Conservation (phyloP, 345 rosid species). For the Hibiscus tridactylites region DNA sequence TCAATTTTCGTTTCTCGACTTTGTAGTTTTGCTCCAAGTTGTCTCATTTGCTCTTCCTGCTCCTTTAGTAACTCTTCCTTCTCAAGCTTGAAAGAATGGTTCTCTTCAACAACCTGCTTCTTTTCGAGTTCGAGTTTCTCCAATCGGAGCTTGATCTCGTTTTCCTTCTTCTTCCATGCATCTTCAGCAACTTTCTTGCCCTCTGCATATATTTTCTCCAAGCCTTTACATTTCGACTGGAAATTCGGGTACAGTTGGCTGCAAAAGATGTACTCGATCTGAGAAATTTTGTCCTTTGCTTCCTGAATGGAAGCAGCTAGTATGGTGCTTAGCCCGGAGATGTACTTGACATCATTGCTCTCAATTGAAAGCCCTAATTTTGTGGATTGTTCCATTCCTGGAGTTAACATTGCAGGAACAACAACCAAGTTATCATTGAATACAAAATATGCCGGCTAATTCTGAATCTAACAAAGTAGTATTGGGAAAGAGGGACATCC, state of each 20-base stretch:
- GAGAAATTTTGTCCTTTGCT: constrained; percentile 82
- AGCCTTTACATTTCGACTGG: constrained; percentile 43
- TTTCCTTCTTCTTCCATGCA: constrained; percentile 52
- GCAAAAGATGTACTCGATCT: constrained; percentile 86
- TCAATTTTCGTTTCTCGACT: constrained; percentile 11
- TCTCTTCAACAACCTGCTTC: constrained; percentile 31
- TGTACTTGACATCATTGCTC: constrained; percentile 35
- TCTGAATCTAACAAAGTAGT: too few relatives aligned
- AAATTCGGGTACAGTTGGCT: constrained; percentile 69
- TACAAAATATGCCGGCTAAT: too few relatives aligned
- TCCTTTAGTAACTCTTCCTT: constrained; percentile 27
- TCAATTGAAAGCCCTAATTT: constrained; percentile 20
- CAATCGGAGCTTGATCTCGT: constrained; percentile 29
- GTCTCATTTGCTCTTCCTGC: constrained; percentile 18
- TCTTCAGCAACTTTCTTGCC: constrained; percentile 48
- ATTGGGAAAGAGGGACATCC: too few relatives aligned
- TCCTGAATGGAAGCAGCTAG: constrained; percentile 87
- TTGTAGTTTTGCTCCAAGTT: constrained; percentile 4
- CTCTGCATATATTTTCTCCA: constrained; percentile 43
- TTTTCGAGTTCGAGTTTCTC: constrained; percentile 47
- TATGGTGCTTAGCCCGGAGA: constrained; percentile 59
- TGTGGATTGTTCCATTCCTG: constrained; percentile 12
- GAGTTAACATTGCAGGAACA: not conserved
- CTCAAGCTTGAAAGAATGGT: constrained; percentile 31
- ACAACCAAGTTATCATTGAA: too few relatives aligned